phyloP scores from a whole-genome alignment of 345 rosid species.

The Brassica napus region DNA sequence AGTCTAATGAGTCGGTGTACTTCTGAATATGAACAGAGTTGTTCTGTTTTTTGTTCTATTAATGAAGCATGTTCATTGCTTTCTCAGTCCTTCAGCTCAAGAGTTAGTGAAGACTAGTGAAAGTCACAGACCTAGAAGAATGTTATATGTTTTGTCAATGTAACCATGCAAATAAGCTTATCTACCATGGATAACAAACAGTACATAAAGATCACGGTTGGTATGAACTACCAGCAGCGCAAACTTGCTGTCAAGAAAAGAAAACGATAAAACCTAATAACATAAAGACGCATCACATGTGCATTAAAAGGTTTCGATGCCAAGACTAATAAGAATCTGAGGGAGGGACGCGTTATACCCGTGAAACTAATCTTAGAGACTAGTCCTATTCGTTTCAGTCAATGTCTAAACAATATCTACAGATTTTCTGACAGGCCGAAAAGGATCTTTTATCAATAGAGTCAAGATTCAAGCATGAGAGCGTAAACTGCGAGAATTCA shows the following conservation, averaged over 20 bases:
- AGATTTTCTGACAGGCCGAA: slow-evolving; percentile 1
- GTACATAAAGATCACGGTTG: background rate
- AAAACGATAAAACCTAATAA: slow-evolving; percentile 4
- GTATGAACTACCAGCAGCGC: slow-evolving; percentile 11
- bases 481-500: background rate
- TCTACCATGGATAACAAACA: background rate
- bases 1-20: slow-evolving; percentile 34
- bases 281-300: slow-evolving; percentile 1
- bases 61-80: slow-evolving; percentile 1
- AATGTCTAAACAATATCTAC: slow-evolving; percentile 10
- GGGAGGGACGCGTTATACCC: background rate
- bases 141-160: background rate
- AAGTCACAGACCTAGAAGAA: slow-evolving; percentile 1
- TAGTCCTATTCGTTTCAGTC: background rate
- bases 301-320: slow-evolving; percentile 18
- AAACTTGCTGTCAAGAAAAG: slow-evolving; percentile 9
- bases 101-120: background rate
- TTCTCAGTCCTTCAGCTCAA: background rate
- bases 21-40: slow-evolving; percentile 24
- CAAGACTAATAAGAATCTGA: slow-evolving; percentile 8
- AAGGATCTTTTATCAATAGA: background rate
- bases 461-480: background rate
- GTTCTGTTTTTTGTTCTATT: slow-evolving; percentile 9
- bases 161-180: slow-evolving; percentile 14
- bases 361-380: background rate